Evolutionary conservation across 257 asterid genomes (phyloP), one percentile per base, ranked within the genome.

Genomic region (Avicennia marina): DNA sequence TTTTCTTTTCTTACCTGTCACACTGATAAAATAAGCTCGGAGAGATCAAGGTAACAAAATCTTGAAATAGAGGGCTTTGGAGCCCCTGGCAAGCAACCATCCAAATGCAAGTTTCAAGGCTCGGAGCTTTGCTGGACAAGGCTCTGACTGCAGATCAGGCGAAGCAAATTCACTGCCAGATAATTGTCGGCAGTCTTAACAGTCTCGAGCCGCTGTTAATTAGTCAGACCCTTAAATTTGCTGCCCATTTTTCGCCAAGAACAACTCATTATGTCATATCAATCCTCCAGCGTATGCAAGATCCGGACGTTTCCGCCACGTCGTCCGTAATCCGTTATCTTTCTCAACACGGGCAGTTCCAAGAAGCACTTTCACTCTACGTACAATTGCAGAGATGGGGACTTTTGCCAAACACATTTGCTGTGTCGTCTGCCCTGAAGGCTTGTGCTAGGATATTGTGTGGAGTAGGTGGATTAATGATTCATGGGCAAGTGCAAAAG

Each of bases 401-500:
- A 17, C 63, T 83, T 53, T 53, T 34, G 26, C 90, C 95, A 0
- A 85, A 53, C 64, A 79, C 96, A 0, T 91, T 74, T 67, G 82
- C 93, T 15, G 62, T 83, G 18, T 80, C 93, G 15, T 87, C 98
- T 2, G 78, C 78, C 40, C 72, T 85, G 48, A 91, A 76, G 64
- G 80, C 90, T 33, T 88, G 95, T 64, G 95, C 78, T 0, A 81
- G 78, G 72, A 61, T 78, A 63, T 38, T 45, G 44, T 73, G 63
- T 12, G 47, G 50, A 44, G 6, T 12, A 4, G 75, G 85, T 49
- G 96, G 97, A 57, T 13, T 73, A 22, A 75, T 70, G 66, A 78
- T 91, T 62, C 98, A 91, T 55, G 80, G 86, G 53, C 96, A 88
- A 51, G 74, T 61, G 41, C 76, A 71, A 18, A 91, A 91, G 73